Percentiles rank a stretch among this genome's conserved stretches.
These are phyloP conservation scores for Rubus idaeus DNA, from an alignment of 306 rosid species.

Conservation along the genomic window DNA sequence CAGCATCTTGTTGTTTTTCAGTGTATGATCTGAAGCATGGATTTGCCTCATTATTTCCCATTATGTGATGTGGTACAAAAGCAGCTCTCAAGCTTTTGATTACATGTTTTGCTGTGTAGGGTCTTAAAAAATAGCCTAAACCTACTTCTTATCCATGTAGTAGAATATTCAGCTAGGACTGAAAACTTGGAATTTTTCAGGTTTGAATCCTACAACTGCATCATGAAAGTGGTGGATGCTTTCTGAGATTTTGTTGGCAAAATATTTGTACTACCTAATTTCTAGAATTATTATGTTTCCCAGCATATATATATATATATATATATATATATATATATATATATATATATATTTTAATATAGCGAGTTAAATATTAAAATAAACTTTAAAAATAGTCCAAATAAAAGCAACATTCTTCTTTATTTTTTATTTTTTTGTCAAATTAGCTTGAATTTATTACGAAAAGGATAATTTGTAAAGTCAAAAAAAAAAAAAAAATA, in stretches of 20 bases:
- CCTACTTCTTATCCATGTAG: neutral
- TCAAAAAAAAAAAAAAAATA: too few species aligned
- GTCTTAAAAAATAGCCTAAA: neutral
- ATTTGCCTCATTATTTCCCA: constrained; percentile 2
- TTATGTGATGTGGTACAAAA: neutral
- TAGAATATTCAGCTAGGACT: neutral
- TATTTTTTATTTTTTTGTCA: too few species aligned
- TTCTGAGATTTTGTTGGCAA: neutral
- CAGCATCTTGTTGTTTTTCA: neutral
- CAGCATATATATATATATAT: too few species aligned
- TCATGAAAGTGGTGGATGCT: neutral
- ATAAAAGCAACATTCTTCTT: too few species aligned
- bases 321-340: too few species aligned
- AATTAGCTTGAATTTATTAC: too few species aligned
- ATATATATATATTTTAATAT: too few species aligned
- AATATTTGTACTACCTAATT: too few species aligned
- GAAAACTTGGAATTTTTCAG: neutral
- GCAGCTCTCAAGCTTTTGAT: neutral
- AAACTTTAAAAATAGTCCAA: too few species aligned
- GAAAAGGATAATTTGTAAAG: too few species aligned
- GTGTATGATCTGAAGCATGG: neutral
- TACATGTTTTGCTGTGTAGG: neutral
- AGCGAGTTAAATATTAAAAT: too few species aligned
- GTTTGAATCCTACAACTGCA: neutral
- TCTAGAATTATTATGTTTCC: too few species aligned